phyloP scores from a whole-genome alignment of 73 alveolate genomes.

The Symbiodinium natans region DNA sequence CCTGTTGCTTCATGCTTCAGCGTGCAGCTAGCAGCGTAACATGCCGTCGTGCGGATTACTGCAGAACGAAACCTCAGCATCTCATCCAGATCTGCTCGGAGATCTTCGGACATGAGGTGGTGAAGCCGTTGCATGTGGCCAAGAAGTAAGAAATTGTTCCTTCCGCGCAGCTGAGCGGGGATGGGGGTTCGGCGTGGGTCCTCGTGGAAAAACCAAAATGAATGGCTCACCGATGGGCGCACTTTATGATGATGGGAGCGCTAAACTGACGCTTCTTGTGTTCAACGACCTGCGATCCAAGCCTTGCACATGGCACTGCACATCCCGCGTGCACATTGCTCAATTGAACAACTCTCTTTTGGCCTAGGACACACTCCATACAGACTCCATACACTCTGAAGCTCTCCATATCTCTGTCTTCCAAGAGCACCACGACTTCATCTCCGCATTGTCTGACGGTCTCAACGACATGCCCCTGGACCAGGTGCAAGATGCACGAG shows the following conservation, averaged over 20 bases:
- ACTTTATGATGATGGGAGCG: conserved; percentile 75
- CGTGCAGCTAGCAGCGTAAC: background rate
- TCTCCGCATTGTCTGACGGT: conserved; percentile 83
- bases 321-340: background rate
- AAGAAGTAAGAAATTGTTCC: conserved; percentile 64
- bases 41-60: too few species aligned
- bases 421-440: conserved; percentile 9
- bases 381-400: too few species aligned
- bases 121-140: conserved; percentile 95
- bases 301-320: background rate
- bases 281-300: conserved; percentile 42
- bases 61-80: conserved; percentile 58
- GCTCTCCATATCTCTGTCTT: too few species aligned
- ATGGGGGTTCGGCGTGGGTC: background rate
- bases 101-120: conserved; percentile 41
- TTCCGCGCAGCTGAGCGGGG: background rate
- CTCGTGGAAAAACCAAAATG: background rate
- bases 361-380: background rate
- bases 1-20: background rate
- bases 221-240: background rate
- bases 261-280: conserved; percentile 90
- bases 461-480: conserved; percentile 40
- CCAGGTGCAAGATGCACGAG: background rate
- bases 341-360: background rate
- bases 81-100: conserved; percentile 70